phyloP scores from a whole-genome alignment of 1,139 yeast genomes.

The Casaregolazyma suthepensis region DNA sequence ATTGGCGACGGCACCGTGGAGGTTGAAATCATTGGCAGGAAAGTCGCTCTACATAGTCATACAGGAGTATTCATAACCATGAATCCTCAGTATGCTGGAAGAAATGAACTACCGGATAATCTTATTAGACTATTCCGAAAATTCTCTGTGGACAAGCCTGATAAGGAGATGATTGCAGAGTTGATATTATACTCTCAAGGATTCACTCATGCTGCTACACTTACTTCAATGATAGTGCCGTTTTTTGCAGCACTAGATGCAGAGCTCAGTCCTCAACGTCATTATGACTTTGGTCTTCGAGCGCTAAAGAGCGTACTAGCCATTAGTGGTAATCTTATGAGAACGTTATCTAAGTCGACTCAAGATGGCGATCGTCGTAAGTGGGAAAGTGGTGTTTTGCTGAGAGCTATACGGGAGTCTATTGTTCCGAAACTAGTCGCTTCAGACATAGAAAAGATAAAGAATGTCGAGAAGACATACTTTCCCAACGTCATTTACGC shows the following conservation, averaged over 20 bases:
- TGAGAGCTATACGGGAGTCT: slow-evolving; percentile 52
- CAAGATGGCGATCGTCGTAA: slow-evolving; percentile 26
- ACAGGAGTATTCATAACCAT: slow-evolving; percentile 82
- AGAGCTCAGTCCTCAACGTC: slow-evolving; percentile 49
- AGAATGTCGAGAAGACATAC: slow-evolving; percentile 21
- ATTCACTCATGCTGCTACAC: slow-evolving; percentile 42
- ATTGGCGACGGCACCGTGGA: slow-evolving; percentile 6
- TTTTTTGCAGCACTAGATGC: slow-evolving; percentile 44
- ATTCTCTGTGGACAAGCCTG: slow-evolving; percentile 72
- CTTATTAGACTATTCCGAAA: slow-evolving; percentile 71
- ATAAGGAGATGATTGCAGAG: slow-evolving; percentile 61
- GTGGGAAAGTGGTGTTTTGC: slow-evolving; percentile 41
- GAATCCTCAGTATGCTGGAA: slow-evolving; percentile 87
- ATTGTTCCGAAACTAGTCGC: slow-evolving; percentile 59
- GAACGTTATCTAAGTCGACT: slow-evolving; percentile 19
- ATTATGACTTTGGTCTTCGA: slow-evolving; percentile 87
- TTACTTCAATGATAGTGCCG: slow-evolving; percentile 51
- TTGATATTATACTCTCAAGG: slow-evolving; percentile 72
- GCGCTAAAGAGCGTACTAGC: slow-evolving; percentile 63
- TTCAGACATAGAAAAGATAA: slow-evolving; percentile 43
- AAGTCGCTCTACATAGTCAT: slow-evolving; percentile 36
- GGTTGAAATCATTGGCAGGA: slow-evolving; percentile 48
- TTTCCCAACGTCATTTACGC: slow-evolving; percentile 28
- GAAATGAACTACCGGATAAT: slow-evolving; percentile 81
- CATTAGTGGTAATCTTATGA: slow-evolving; percentile 50